Percentiles rank a stretch among this genome's conserved stretches.
Evolutionary conservation across 2,329 filamentous ascomycete species (phyloP).

Genomic region (Acephala macrosclerotiorum): DNA sequence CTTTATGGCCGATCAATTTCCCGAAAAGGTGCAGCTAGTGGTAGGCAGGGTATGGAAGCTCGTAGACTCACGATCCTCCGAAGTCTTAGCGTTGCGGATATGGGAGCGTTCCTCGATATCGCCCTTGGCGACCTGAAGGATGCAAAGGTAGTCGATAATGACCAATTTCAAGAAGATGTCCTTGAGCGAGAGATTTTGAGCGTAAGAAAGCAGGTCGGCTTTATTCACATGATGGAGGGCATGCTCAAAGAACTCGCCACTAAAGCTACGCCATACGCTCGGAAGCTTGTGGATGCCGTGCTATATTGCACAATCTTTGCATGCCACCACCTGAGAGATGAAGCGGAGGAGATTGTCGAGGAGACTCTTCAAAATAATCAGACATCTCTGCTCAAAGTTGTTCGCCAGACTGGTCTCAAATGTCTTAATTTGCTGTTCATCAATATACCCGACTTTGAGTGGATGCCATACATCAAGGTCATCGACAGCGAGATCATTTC

Average conservation of each 20-base stretch:
- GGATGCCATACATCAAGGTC: slow-evolving; percentile 72
- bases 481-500: slow-evolving; percentile 80
- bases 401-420: slow-evolving; percentile 79
- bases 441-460: slow-evolving; percentile 73
- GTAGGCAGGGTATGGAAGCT: slow-evolving; percentile 81
- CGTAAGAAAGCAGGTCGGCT: slow-evolving; percentile 83
- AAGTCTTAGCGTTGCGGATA: slow-evolving; percentile 75
- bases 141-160: slow-evolving; percentile 61
- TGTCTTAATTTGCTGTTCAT: slow-evolving; percentile 82
- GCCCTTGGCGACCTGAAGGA: slow-evolving; percentile 74
- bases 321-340: slow-evolving; percentile 62
- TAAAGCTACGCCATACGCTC: slow-evolving; percentile 72
- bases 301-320: slow-evolving; percentile 82
- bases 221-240: slow-evolving; percentile 89
- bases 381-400: slow-evolving; percentile 67
- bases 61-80: slow-evolving; percentile 83
- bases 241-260: slow-evolving; percentile 85
- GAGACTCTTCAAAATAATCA: slow-evolving; percentile 46
- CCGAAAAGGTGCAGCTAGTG: slow-evolving; percentile 77
- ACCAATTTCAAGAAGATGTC: slow-evolving; percentile 46
- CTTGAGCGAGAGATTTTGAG: slow-evolving; percentile 68
- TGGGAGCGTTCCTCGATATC: slow-evolving; percentile 84
- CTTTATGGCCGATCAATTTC: slow-evolving; percentile 91
- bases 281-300: slow-evolving; percentile 75
- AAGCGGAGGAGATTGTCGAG: slow-evolving; percentile 43